Evolutionary conservation across 78 protist genomes (phyloP).

Genomic region (Guillardia theta): DNA sequence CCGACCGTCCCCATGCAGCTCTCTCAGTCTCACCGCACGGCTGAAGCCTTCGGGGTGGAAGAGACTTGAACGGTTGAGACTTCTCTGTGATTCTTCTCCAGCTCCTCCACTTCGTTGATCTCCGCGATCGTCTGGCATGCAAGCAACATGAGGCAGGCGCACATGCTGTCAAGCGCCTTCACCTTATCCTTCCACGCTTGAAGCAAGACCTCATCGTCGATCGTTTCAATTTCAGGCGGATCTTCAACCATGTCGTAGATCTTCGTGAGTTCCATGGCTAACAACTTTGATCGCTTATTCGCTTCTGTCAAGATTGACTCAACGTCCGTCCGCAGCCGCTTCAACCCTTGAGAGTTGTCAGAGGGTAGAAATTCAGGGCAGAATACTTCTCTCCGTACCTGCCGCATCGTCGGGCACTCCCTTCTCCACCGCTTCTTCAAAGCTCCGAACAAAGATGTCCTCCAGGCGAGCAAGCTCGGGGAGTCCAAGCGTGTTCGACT

Average conservation of each 20-base stretch:
- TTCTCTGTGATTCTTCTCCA: too few species aligned
- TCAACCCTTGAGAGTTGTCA: not conserved
- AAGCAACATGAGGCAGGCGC: too few species aligned
- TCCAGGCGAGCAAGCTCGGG: not conserved
- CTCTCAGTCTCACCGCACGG: too few species aligned
- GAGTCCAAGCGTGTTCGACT: not conserved
- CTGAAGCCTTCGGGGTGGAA: too few species aligned
- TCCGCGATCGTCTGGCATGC: too few species aligned
- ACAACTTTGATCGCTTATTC: not conserved
- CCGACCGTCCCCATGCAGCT: too few species aligned
- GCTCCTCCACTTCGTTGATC: too few species aligned
- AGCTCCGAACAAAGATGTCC: not conserved
- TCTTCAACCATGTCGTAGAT: not conserved
- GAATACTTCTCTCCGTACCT: too few species aligned
- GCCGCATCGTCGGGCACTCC: not conserved
- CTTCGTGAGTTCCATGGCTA: not conserved
- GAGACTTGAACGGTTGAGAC: too few species aligned
- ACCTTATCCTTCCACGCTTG: not conserved
- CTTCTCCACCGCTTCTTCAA: not conserved
- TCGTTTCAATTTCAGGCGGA: not conserved
- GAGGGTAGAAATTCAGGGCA: too few species aligned
- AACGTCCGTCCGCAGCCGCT: not conserved
- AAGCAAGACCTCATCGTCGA: not conserved
- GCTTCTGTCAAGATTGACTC: not conserved
- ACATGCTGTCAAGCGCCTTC: too few species aligned